These are phyloP conservation scores for Porcisia deanei DNA, from an alignment of 208 protist genomes.

Conservation along the genomic window DNA sequence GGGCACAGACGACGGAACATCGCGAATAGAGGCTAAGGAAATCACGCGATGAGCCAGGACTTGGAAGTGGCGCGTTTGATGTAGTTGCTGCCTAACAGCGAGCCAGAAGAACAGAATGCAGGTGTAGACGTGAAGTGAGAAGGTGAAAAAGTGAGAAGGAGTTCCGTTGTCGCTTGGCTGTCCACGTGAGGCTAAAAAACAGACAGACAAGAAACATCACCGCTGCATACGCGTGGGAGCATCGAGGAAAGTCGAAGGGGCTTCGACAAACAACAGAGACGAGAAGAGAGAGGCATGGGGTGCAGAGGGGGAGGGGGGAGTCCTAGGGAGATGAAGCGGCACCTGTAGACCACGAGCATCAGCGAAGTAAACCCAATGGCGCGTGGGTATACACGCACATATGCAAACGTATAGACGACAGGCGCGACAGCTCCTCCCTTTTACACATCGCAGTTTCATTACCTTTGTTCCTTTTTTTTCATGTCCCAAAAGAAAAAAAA, in stretches of 20 bases:
- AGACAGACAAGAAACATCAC: no score
- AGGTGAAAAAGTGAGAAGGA: neutral
- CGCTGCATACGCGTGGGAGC: no score
- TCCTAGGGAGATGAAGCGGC: neutral
- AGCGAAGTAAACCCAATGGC: neutral
- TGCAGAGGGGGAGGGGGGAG: neutral
- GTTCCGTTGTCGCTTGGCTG: no score
- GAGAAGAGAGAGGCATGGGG: neutral
- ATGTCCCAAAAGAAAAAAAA: neutral
- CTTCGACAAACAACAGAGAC: neutral
- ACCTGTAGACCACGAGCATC: neutral
- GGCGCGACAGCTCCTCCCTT: neutral
- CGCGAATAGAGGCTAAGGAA: neutral
- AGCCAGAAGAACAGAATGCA: neutral
- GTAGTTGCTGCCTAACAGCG: neutral
- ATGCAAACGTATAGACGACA: neutral
- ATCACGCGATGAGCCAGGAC: neutral
- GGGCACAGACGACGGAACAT: slow-evolving; percentile 37
- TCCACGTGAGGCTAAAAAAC: no score
- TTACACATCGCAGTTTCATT: neutral
- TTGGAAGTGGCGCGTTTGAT: neutral
- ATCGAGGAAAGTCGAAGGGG: neutral
- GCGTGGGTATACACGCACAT: neutral
- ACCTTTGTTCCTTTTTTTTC: neutral
- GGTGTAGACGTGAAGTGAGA: neutral